Evolutionary conservation across 768 basidiomycete species (phyloP), one percentile per base, ranked within the genome.

Genomic region (Phylloporus sp.): DNA sequence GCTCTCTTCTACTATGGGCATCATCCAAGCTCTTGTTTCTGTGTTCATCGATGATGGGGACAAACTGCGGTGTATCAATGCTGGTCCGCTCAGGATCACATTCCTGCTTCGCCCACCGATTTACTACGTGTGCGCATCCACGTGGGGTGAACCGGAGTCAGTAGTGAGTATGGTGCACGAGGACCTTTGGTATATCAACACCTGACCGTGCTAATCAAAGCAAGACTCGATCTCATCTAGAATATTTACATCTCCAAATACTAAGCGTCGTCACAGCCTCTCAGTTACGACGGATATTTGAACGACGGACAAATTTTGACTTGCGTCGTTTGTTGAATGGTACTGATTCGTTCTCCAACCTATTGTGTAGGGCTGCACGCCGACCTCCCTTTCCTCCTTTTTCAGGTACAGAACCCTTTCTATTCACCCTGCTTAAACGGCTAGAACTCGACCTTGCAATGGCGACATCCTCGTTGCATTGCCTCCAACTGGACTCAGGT

Each of bases 71-170:
- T 91, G 80, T 52, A 90, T 97, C 56, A 88, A 89, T 59, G 84
- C 88, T 45, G 93, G 92, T 26, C 72, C 73, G n/a, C 81, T 84
- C 6, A 79, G 85, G 45, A 95, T 99, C 51, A 86, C 87, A 0
- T 95, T 99, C 67, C 70, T 95, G 7, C 76, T 95, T 44, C 83
- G 93, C 27, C 66, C 90, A 6, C 97, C 97, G 4, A 71, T 99
- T 18, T 98, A 97, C 70, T 91, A 95, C 62, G 92, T 86, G 26
- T 95, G 90, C 56, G 85, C 84, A 12, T 94, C 92, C 20, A 84
- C 87, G 11, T 95, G 91, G 91, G 90, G 90, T 12, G 97, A 98
- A 70, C 95, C 97, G 0, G 97, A 97, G 70, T 91, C 88, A 54
- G 86, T 97, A 57, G 95, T 97, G 72, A 72, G 91, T 75, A 46